Percentiles rank a stretch among this genome's conserved stretches.
phyloP scores from a whole-genome alignment of 441 rosid species.

The Kokia cookei region DNA sequence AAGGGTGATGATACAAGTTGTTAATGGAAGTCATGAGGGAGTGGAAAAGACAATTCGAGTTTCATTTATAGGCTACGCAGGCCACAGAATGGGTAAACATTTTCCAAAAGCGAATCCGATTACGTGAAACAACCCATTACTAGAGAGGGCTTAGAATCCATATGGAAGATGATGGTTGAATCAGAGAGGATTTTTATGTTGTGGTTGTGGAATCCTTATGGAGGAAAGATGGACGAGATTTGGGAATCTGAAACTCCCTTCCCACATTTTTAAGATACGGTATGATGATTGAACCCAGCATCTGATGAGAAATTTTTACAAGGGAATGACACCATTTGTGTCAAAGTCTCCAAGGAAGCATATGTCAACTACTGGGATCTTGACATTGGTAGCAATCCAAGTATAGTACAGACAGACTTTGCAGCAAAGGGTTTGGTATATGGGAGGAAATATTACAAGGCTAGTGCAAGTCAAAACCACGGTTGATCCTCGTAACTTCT shows the following conservation, averaged over 20 bases:
- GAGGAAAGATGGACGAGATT: not conserved
- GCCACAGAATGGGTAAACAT: not conserved
- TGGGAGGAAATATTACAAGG: not conserved
- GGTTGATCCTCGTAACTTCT: not conserved
- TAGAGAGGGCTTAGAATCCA: not conserved
- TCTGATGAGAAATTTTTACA: not conserved
- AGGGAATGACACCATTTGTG: not conserved
- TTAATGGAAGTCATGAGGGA: not conserved
- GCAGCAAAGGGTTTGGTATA: not conserved
- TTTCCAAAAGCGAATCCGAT: not conserved
- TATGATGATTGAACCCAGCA: not conserved
- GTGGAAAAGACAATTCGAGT: not conserved
- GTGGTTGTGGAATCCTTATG: not conserved
- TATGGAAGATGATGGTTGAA: not conserved
- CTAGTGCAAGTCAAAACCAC: not conserved
- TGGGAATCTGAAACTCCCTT: not conserved
- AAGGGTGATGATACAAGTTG: not conserved
- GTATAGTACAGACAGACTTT: not conserved
- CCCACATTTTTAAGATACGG: not conserved
- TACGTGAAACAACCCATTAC: not conserved
- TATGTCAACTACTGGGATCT: not conserved
- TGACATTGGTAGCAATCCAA: not conserved
- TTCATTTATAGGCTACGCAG: not conserved
- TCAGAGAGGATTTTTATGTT: not conserved
- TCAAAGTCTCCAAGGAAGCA: not conserved